phyloP scores from a whole-genome alignment of 2,329 filamentous ascomycete genomes.

The Claviceps sp. region DNA sequence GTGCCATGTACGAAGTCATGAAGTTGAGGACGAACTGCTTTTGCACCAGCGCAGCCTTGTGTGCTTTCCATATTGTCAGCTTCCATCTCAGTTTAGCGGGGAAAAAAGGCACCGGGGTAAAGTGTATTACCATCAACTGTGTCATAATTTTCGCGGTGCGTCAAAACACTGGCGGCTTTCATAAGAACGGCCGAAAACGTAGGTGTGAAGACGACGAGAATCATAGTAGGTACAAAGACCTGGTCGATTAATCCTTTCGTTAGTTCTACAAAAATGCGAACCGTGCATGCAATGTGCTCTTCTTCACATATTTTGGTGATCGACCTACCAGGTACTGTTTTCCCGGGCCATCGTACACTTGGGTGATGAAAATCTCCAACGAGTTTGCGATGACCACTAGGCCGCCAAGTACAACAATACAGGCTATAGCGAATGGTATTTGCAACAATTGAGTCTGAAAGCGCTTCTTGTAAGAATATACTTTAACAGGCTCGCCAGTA shows the following conservation, averaged over 20 bases:
- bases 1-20: slow-evolving; percentile 84
- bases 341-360: slow-evolving; percentile 81
- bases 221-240: slow-evolving; percentile 77
- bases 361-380: slow-evolving; percentile 89
- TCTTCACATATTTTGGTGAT: no score
- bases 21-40: slow-evolving; percentile 97
- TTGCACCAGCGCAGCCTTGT: slow-evolving; percentile 71
- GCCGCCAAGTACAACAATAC: slow-evolving; percentile 58
- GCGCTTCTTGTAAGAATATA: slow-evolving; percentile 65
- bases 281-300: no score
- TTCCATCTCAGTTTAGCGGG: neutral
- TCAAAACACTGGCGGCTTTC: slow-evolving; percentile 61
- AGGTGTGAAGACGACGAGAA: slow-evolving; percentile 72
- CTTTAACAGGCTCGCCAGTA: slow-evolving; percentile 63
- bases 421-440: slow-evolving; percentile 70
- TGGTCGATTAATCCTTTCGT: slow-evolving; percentile 17
- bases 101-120: slow-evolving; percentile 5
- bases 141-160: slow-evolving; percentile 81
- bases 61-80: slow-evolving; percentile 30
- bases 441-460: slow-evolving; percentile 66
- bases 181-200: slow-evolving; percentile 66
- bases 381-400: slow-evolving; percentile 80
- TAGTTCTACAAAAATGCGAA: neutral
- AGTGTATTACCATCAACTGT: slow-evolving; percentile 50
- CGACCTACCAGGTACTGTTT: slow-evolving; percentile 63